A percentile compares a stretch with the other conserved stretches of the same genome.
These are phyloP conservation scores for Ophiostoma angusticollis DNA, from an alignment of 2,329 filamentous ascomycete species.

Conservation along the genomic window DNA sequence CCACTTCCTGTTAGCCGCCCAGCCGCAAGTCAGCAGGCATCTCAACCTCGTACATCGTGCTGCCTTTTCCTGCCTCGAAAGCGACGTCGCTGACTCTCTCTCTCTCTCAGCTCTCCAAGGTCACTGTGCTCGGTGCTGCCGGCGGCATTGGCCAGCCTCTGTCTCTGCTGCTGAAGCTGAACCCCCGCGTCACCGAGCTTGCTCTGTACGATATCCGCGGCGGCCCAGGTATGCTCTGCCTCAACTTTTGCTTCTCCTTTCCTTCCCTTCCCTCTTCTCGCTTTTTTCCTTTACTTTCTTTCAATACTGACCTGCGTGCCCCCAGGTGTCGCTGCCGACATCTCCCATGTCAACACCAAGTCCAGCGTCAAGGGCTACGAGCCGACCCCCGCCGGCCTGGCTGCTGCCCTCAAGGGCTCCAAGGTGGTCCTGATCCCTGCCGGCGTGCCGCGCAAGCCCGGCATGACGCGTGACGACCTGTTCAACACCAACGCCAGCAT, in stretches of 20 bases:
- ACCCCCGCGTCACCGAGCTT: slow-evolving; percentile 85
- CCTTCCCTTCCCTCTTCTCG: neutral
- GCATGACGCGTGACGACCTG: slow-evolving; percentile 98
- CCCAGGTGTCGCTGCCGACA: slow-evolving; percentile 92
- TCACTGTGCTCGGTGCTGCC: slow-evolving; percentile 89
- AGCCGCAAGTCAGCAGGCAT: too few species aligned
- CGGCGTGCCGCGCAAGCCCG: slow-evolving; percentile 96
- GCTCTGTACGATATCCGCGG: slow-evolving; percentile 96
- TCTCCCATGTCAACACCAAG: slow-evolving; percentile 99
- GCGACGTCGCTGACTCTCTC: too few species aligned
- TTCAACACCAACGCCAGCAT: slow-evolving; percentile 99
- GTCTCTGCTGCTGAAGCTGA: slow-evolving; percentile 96
- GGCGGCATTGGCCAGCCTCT: slow-evolving; percentile 98
- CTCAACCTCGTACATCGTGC: slow-evolving; percentile 13
- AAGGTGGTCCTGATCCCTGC: slow-evolving; percentile 96
- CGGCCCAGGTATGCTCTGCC: slow-evolving; percentile 60
- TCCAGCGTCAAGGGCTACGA: slow-evolving; percentile 85
- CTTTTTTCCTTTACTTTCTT: neutral
- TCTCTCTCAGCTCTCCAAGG: slow-evolving; percentile 70
- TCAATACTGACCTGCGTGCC: too few species aligned
- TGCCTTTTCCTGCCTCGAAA: slow-evolving; percentile 4
- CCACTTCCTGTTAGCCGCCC: slow-evolving; percentile 9
- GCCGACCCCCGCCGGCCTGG: slow-evolving; percentile 61
- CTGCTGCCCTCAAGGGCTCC: slow-evolving; percentile 66
- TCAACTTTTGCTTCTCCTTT: neutral